A percentile compares a stretch with the other conserved stretches of the same genome.
Conservation (phyloP, 225 moss, liverwort and hornwort genomes). For the Pseudoscleropodium purum region DNA sequence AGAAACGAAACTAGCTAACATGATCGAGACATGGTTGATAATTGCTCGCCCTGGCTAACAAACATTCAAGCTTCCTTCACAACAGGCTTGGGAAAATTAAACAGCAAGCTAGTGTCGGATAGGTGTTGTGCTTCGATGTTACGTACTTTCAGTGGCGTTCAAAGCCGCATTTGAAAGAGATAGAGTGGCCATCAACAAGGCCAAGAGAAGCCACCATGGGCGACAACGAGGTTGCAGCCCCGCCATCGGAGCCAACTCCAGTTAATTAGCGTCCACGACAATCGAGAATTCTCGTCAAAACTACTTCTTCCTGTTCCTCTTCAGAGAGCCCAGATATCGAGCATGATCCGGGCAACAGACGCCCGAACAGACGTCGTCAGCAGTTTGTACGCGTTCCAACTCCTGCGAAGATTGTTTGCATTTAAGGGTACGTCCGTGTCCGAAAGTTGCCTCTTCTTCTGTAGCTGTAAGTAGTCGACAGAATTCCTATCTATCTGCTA, state of each 20-base stretch:
- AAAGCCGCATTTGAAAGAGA: constrained; percentile 4
- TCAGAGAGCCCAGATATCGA: background rate
- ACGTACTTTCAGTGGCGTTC: constrained; percentile 20
- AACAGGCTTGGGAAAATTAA: background rate
- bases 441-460: background rate
- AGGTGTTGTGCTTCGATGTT: background rate
- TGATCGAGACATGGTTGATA: background rate
- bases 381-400: background rate
- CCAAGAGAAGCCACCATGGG: background rate
- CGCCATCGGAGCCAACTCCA: background rate
- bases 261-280: background rate
- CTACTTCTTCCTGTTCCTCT: background rate
- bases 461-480: too few species aligned
- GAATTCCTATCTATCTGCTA: background rate
- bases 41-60: background rate
- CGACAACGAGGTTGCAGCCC: background rate
- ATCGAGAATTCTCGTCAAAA: background rate
- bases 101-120: background rate
- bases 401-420: background rate
- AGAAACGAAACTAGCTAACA: background rate
- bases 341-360: background rate
- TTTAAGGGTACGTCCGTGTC: background rate
- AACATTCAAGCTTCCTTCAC: background rate
- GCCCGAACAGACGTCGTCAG: background rate
- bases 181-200: background rate